phyloP scores from a whole-genome alignment of 176 grass and related monocot genomes.

The Bothriochloa decipiens region DNA sequence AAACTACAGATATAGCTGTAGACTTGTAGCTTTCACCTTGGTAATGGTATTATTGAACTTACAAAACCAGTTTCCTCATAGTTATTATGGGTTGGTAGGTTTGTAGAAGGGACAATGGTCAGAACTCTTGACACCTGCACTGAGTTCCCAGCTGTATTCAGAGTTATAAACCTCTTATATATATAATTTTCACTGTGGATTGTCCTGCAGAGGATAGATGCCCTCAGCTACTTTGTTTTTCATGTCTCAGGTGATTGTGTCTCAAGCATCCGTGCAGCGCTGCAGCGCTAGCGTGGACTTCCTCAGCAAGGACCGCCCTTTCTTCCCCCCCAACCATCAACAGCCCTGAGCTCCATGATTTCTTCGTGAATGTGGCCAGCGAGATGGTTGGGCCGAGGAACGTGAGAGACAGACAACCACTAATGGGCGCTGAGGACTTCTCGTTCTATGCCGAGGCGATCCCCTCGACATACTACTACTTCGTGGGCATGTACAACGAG shows the following conservation, averaged over 20 bases:
- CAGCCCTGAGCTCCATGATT: conserved; percentile 55
- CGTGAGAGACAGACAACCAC: conserved; percentile 63
- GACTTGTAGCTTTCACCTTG: conserved; percentile 2
- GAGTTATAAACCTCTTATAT: background rate
- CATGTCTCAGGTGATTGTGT: conserved; percentile 72
- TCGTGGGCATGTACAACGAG: conserved; percentile 66
- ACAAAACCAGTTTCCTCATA: background rate
- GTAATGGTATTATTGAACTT: background rate
- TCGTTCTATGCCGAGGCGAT: conserved; percentile 67
- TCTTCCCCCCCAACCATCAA: conserved; percentile 85
- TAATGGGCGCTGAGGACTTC: conserved; percentile 88
- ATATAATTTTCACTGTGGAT: background rate
- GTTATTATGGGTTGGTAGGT: background rate
- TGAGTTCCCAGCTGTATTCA: background rate
- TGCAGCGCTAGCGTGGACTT: conserved; percentile 81
- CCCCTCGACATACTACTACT: conserved; percentile 79
- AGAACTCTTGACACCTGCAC: background rate
- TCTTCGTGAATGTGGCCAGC: conserved; percentile 62
- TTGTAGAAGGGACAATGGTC: background rate
- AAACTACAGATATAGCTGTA: background rate
- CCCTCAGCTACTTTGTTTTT: conserved; percentile 6
- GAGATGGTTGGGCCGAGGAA: conserved; percentile 66
- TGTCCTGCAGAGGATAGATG: background rate
- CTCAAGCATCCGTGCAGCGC: conserved; percentile 90
- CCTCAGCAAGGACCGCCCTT: conserved; percentile 46